phyloP scores from a whole-genome alignment of 805 yeast species.

The Lipomyces yamadae region DNA sequence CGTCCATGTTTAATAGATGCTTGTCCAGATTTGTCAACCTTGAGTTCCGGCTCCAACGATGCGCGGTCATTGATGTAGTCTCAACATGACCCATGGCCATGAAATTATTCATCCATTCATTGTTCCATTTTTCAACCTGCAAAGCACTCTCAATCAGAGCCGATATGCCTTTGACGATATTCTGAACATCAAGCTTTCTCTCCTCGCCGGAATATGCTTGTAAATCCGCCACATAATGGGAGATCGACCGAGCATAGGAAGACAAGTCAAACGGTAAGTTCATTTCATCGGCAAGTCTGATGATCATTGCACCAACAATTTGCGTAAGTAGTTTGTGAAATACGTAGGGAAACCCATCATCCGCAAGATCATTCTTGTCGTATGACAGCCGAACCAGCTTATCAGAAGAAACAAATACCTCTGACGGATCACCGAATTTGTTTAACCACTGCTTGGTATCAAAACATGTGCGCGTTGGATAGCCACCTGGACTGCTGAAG shows the following conservation, averaged over 20 bases:
- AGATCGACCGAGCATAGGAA: conserved; percentile 48
- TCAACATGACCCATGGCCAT: conserved; percentile 50
- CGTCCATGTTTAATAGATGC: conserved; percentile 53
- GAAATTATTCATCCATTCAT: conserved; percentile 45
- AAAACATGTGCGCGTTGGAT: conserved; percentile 75
- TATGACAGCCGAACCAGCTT: background rate
- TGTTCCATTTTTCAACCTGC: conserved; percentile 50
- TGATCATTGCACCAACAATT: conserved; percentile 55
- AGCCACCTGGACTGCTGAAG: conserved; percentile 55
- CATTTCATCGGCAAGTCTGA: conserved; percentile 56
- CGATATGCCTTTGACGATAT: conserved; percentile 34
- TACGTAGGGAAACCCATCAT: conserved; percentile 50
- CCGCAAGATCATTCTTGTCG: conserved; percentile 3
- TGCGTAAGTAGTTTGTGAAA: conserved; percentile 62
- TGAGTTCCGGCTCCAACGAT: conserved; percentile 46
- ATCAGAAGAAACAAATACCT: conserved; percentile 15
- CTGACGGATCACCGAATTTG: conserved; percentile 58
- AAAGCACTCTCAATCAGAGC: conserved; percentile 45
- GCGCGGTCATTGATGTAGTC: conserved; percentile 32
- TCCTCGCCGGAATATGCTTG: conserved; percentile 17
- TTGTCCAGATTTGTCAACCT: conserved; percentile 50
- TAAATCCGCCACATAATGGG: conserved; percentile 22
- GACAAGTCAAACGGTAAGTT: conserved; percentile 51
- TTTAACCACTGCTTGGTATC: conserved; percentile 73
- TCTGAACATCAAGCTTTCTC: conserved; percentile 27